Percentiles rank a stretch among this genome's conserved stretches.
These are phyloP conservation scores for Pleurotus tuber-regium DNA, from an alignment of 768 basidiomycete genomes.

Conservation along the genomic window DNA sequence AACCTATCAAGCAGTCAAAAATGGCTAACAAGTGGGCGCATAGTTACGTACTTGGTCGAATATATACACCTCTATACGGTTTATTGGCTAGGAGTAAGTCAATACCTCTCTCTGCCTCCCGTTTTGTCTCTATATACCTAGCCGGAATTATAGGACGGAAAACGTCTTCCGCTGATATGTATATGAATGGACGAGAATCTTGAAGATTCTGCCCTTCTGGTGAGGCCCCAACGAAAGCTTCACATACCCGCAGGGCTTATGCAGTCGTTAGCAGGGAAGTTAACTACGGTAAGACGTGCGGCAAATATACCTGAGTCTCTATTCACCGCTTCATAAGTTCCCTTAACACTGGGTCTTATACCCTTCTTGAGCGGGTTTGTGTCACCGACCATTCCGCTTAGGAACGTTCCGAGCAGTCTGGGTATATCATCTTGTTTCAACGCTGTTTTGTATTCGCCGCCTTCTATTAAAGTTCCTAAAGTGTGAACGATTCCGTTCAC, in stretches of 20 bases:
- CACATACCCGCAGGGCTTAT: constrained; percentile 71
- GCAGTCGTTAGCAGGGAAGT: constrained; percentile 13
- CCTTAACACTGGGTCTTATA: no score
- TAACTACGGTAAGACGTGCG: constrained; percentile 1
- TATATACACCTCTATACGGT: constrained; percentile 67
- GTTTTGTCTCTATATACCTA: constrained; percentile 91
- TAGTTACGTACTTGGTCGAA: constrained; percentile 78
- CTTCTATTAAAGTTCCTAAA: constrained; percentile 86
- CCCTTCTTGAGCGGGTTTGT: constrained; percentile 62
- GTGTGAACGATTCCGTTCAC: constrained; percentile 89
- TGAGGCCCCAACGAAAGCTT: constrained; percentile 61
- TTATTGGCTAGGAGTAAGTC: constrained; percentile 42
- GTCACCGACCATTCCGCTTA: constrained; percentile 32
- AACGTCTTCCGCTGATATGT: constrained; percentile 93
- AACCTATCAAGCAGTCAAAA: constrained; percentile 46
- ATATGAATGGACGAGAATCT: constrained; percentile 74
- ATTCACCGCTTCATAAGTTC: constrained; percentile 80
- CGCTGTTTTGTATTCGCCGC: constrained; percentile 74
- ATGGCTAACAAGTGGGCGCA: constrained; percentile 13
- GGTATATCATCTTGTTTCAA: constrained; percentile 57
- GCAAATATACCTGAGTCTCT: constrained; percentile 76
- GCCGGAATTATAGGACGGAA: constrained; percentile 84
- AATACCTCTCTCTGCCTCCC: constrained; percentile 82
- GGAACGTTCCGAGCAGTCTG: constrained; percentile 47
- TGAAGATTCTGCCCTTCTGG: constrained; percentile 25